Evolutionary conservation across 305 asterid genomes (phyloP).

Genomic region (Fraxinus nigra): DNA sequence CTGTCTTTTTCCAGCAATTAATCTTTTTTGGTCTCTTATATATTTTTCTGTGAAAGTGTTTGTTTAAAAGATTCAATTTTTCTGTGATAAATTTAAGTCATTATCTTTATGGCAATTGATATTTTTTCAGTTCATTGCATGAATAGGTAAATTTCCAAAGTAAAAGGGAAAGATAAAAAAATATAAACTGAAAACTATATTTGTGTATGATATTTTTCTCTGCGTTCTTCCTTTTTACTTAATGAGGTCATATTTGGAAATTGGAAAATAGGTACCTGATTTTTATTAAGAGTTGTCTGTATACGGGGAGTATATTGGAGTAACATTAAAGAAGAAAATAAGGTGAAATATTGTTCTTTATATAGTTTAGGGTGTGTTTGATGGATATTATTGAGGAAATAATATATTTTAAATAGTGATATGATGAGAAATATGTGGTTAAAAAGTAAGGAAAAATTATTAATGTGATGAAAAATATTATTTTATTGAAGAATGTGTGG

Average conservation of each 20-base stretch:
- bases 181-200: not conserved
- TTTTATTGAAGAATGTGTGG: no score
- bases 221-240: not conserved
- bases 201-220: not conserved
- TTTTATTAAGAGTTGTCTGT: not conserved
- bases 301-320: not conserved
- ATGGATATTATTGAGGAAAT: no score
- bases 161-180: not conserved
- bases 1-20: not conserved
- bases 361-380: not conserved
- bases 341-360: not conserved
- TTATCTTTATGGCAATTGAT: not conserved
- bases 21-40: not conserved
- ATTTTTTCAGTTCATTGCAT: not conserved
- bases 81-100: not conserved
- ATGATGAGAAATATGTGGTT: no score
- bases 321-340: not conserved
- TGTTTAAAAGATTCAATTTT: not conserved
- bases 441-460: no score
- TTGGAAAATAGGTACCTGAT: not conserved
- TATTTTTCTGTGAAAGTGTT: not conserved
- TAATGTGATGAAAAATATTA: no score
- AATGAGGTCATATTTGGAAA: conserved; percentile 9
- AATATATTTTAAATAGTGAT: no score
- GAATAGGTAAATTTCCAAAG: not conserved